Evolutionary conservation across 2,329 filamentous ascomycete species (phyloP).

Genomic region (Pseudogymnoascus pannorum): DNA sequence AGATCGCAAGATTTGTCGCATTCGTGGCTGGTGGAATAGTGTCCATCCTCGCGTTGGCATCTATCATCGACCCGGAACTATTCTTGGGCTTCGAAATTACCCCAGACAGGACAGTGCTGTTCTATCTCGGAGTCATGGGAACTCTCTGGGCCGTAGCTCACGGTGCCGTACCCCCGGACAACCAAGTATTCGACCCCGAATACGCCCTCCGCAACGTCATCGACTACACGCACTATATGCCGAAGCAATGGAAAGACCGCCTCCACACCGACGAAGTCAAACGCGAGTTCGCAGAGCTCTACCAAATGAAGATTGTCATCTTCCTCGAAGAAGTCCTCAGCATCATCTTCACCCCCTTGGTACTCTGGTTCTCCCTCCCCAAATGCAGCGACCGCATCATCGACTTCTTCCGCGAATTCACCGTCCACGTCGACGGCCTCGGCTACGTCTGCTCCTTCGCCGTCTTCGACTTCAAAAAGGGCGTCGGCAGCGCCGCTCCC

Average conservation of each 20-base stretch:
- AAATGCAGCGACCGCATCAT: slow-evolving; percentile 87
- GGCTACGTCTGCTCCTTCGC: slow-evolving; percentile 97
- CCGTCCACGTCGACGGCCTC: slow-evolving; percentile 90
- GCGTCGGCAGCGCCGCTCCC: slow-evolving; percentile 38
- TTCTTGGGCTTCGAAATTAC: slow-evolving; percentile 92
- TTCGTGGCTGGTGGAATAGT: slow-evolving; percentile 83
- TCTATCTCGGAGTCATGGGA: slow-evolving; percentile 79
- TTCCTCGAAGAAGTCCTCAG: slow-evolving; percentile 89
- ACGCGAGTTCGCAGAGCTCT: slow-evolving; percentile 79
- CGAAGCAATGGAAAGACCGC: slow-evolving; percentile 77
- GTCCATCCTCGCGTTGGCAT: slow-evolving; percentile 75
- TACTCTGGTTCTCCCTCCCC: slow-evolving; percentile 80
- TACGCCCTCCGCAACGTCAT: slow-evolving; percentile 84
- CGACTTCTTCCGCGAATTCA: slow-evolving; percentile 97
- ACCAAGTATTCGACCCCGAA: slow-evolving; percentile 83
- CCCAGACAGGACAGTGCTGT: slow-evolving; percentile 77
- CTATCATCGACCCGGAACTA: slow-evolving; percentile 81
- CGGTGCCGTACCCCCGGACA: slow-evolving; percentile 80
- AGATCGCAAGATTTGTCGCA: slow-evolving; percentile 73
- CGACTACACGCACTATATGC: slow-evolving; percentile 86
- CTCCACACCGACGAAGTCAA: slow-evolving; percentile 94
- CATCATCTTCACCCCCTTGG: slow-evolving; percentile 84
- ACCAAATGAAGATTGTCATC: slow-evolving; percentile 86
- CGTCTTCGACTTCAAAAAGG: slow-evolving; percentile 93
- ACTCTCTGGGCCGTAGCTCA: slow-evolving; percentile 77